phyloP scores from a whole-genome alignment of 345 rosid genomes.

The Cochlearia excelsa region DNA sequence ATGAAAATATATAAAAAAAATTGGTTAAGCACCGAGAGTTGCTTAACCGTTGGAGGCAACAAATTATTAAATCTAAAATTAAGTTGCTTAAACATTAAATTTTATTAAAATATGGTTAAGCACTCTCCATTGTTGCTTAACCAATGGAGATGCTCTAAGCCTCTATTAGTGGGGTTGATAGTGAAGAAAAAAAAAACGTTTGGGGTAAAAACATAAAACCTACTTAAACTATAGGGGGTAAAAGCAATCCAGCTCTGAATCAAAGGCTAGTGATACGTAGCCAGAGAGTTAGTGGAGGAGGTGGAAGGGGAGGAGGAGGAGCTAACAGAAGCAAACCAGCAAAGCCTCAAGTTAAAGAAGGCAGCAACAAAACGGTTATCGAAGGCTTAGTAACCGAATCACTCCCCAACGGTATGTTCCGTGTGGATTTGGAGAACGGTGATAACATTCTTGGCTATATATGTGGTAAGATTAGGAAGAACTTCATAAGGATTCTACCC shows the following conservation, averaged over 20 bases:
- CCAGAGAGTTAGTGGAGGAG: conserved; percentile 34
- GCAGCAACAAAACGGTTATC: conserved; percentile 40
- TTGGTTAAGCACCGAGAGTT: too few species aligned
- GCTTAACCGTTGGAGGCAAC: too few species aligned
- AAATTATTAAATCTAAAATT: too few species aligned
- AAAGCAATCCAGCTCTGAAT: conserved; percentile 21
- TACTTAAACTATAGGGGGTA: not conserved
- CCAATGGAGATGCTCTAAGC: too few species aligned
- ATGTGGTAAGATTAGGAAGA: conserved; percentile 86
- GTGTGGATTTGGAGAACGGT: conserved; percentile 56
- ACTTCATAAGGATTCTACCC: conserved; percentile 76
- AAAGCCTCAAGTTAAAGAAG: conserved; percentile 36
- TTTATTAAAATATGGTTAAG: too few species aligned
- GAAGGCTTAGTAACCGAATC: conserved; percentile 47
- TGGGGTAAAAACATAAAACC: not conserved
- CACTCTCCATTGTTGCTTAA: too few species aligned
- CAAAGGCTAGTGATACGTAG: conserved; percentile 32
- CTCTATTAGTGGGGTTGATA: not conserved
- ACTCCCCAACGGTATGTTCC: conserved; percentile 60
- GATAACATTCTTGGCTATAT: conserved; percentile 72
- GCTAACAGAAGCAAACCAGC: conserved; percentile 36
- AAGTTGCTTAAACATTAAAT: too few species aligned
- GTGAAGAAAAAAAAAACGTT: not conserved
- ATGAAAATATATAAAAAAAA: too few species aligned
- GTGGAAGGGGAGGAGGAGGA: conserved; percentile 22